phyloP scores from a whole-genome alignment of 2,329 filamentous ascomycete genomes.

The Trichocomaceae sp. region DNA sequence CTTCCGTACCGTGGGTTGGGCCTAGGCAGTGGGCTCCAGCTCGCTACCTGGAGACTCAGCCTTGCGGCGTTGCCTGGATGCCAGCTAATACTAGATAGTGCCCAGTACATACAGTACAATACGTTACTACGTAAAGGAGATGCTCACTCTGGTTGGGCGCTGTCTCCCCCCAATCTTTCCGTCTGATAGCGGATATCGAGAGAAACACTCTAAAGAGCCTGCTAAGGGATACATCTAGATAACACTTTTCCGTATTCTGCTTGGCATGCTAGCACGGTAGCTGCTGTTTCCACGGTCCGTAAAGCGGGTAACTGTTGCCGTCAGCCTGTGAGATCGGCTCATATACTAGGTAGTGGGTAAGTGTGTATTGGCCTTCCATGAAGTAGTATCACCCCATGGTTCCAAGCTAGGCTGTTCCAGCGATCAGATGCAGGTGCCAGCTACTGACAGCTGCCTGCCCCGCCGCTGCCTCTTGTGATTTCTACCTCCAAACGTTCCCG shows the following conservation, averaged over 20 bases:
- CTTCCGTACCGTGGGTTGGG: constrained; percentile 2
- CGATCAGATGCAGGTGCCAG: background rate
- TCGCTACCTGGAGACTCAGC: background rate
- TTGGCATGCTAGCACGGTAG: background rate
- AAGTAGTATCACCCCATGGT: background rate
- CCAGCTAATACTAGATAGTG: background rate
- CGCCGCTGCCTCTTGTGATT: constrained; percentile 1
- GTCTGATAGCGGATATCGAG: background rate
- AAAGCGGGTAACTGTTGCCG: background rate
- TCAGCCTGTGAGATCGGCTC: background rate
- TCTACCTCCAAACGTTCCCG: background rate
- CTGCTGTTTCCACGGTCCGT: background rate
- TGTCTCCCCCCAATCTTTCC: background rate
- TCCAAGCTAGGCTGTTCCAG: constrained; percentile 3
- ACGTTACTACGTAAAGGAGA: too few species aligned
- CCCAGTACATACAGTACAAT: background rate
- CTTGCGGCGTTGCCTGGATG: background rate
- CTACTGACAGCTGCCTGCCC: constrained; percentile 8
- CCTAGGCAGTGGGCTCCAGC: background rate
- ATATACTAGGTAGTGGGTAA: background rate
- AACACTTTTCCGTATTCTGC: background rate
- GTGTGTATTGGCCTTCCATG: background rate
- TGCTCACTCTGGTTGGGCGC: background rate
- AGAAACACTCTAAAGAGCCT: background rate
- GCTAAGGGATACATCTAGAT: background rate